These are phyloP conservation scores for Rhizoclosmatium sp. DNA, from an alignment of 192 early-diverging fungal genomes.

Conservation along the genomic window DNA sequence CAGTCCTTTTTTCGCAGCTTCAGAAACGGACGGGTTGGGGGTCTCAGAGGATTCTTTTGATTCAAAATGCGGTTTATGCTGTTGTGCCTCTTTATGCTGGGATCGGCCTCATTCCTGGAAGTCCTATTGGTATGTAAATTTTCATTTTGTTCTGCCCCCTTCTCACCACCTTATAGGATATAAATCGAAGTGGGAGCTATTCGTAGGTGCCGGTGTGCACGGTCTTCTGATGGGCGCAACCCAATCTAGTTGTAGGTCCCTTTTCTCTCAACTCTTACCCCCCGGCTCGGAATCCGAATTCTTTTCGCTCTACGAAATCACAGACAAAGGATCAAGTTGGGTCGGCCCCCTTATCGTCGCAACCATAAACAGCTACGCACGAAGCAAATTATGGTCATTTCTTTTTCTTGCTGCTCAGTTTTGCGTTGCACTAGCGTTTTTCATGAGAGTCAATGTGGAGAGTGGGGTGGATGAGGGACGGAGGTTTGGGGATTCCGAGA, in stretches of 20 bases:
- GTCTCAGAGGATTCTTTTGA: slow-evolving; percentile 24
- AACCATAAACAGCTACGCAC: slow-evolving; percentile 59
- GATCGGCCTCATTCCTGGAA: slow-evolving; percentile 31
- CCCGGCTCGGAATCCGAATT: slow-evolving; percentile 72
- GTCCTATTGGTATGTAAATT: slow-evolving; percentile 46
- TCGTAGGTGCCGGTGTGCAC: slow-evolving; percentile 61
- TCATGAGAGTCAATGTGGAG: neutral
- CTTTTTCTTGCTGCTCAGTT: slow-evolving; percentile 16
- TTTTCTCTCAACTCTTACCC: slow-evolving; percentile 72
- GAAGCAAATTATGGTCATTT: neutral
- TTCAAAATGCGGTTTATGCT: slow-evolving; percentile 29
- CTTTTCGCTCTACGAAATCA: slow-evolving; percentile 71
- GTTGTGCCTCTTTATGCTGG: slow-evolving; percentile 23
- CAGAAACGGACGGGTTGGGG: slow-evolving; percentile 40
- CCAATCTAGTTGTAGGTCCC: slow-evolving; percentile 57
- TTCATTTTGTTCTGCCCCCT: too few species aligned
- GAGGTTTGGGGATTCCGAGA: neutral
- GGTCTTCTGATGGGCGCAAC: slow-evolving; percentile 66
- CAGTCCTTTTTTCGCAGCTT: slow-evolving; percentile 60
- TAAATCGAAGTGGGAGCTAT: slow-evolving; percentile 61
- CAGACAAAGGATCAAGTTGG: slow-evolving; percentile 64
- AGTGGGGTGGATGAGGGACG: slow-evolving; percentile 13
- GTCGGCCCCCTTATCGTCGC: slow-evolving; percentile 77
- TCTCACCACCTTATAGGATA: slow-evolving; percentile 55
- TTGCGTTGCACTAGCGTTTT: neutral